Evolutionary conservation across 192 early-diverging fungal genomes (phyloP), one percentile per base, ranked within the genome.

Genomic region (Entomortierella parvispora): DNA sequence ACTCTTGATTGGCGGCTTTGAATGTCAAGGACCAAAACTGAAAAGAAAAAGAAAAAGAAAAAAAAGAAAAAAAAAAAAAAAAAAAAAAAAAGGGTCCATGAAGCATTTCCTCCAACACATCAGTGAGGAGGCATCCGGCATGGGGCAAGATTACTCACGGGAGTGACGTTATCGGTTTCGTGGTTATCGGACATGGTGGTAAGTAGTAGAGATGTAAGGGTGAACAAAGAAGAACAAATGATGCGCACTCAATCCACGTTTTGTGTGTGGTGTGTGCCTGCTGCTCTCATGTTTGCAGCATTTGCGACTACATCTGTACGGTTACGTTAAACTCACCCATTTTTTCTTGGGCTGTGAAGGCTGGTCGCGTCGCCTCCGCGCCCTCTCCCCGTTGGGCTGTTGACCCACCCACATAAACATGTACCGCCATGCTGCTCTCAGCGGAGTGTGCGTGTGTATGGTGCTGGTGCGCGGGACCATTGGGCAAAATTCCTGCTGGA

Each of bases 121-220:
- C n/a, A n/a, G n/a, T n/a, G n/a, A n/a, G n/a, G 5, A 31, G 40
- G 20, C 5, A 37, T 17, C 6, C 14, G 26, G 25, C 40, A 53
- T 45, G 17, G 42, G 22, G 42, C 6, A 20, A 42, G 14, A 18
- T 44, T 33, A 48, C 29, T 59, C 66, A 74, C 71, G 57, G 61
- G 63, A 53, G 45, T 54, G 29, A 74, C 71, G 71, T 18, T 65
- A 3, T 74, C 71, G 62, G 65, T 65, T 4, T 74, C 71, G 62
- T 74, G 65, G 49, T 76, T 76, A 33, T 76, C 72, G 68, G 72
- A 67, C 66, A 77, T 77, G 66, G 44, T 62, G 42, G 40, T 45
- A 37, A 46, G 10, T 23, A 23, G 18, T 5, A 18, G 23, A n/a
- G 28, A 58, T 63, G 61, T 51, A 50, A 53, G 20, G 33, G 43